A percentile compares a stretch with the other conserved stretches of the same genome.
Conservation (phyloP, 1,284 basidiomycete genomes). For the Papiliotrema nemorosa region DNA sequence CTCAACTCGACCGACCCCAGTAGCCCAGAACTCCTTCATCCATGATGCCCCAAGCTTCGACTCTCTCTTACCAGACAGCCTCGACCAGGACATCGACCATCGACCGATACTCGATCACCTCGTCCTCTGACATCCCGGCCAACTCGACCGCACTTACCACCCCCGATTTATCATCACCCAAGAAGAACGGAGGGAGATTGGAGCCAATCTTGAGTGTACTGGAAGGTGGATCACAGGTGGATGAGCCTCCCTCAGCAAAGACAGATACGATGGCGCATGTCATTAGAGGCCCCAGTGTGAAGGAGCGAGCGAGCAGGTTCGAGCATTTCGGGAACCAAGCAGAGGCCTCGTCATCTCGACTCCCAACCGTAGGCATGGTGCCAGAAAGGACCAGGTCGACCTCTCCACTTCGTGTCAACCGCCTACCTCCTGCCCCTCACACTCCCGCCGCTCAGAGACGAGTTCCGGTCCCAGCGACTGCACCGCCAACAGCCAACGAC, state of each 20-base stretch:
- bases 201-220: conserved; percentile 21
- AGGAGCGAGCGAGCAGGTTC: conserved; percentile 23
- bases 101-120: conserved; percentile 14
- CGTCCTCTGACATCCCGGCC: conserved; percentile 10
- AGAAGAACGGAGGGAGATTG: conserved; percentile 11
- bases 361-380: neutral
- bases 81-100: conserved; percentile 21
- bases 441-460: conserved; percentile 12
- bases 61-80: conserved; percentile 8
- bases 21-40: too few species aligned
- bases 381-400: conserved; percentile 19
- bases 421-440: neutral
- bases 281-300: conserved; percentile 21
- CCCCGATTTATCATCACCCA: conserved; percentile 23
- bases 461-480: conserved; percentile 26
- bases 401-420: conserved; percentile 21
- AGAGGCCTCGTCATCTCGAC: conserved; percentile 13
- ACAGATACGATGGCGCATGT: conserved; percentile 7
- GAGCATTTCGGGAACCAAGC: conserved; percentile 16
- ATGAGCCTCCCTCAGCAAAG: neutral
- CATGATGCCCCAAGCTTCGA: too few species aligned
- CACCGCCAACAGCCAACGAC: conserved; percentile 11
- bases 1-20: too few species aligned
- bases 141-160: conserved; percentile 27
- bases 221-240: conserved; percentile 9